Evolutionary conservation across 169 alveolate genomes (phyloP), one percentile per base, ranked within the genome.

Genomic region (Amoebophrya sp.): DNA sequence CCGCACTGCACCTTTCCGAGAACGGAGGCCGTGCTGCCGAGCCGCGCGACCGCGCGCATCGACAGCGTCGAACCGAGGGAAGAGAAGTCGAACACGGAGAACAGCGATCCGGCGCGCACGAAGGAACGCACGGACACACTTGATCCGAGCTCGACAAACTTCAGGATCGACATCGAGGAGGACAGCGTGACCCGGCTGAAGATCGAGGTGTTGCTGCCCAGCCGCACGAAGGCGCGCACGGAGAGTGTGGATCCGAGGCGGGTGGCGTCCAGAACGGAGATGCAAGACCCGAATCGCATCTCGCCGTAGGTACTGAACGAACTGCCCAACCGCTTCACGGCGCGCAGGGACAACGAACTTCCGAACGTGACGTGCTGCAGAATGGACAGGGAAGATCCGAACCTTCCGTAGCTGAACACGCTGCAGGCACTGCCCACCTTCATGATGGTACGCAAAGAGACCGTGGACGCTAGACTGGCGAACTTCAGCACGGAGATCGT

Each of bases 171-270:
- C 35, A 39, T 2, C 39, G 91, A 39, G 39, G 66, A 39, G 10
- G 91, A 7, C 35, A 41, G 77, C 23, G 91, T 39, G 35, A 89
- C 91, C 39, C 77, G 91, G 66, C 91, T 41, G 91, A 89, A 32
- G 66, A 89, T 40, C 29, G 77, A 39, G 66, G 25, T 0, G 54
- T 39, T 39, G 91, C 91, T 89, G 1, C 91, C 91, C 39, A 89
- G 77, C 23, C 91, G 91, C 77, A 41, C 91, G 38, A 89, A 40
- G 66, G 39, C 66, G 2, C 91, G 40, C 77, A 89, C 77, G 35
- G 77, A 40, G 38, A 89, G n/a, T 0, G 91, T 25, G 25, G 77
- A 39, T 0, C 91, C 91, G 66, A 89, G 33, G 66, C 53, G n/a
- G n/a, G 38, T 35, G 0, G 40, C 33, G 66, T 89, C 91, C 23